Base-by-base conservation (phyloP, 164 flowering plant genomes). In the Platanus orientalis region DNA sequence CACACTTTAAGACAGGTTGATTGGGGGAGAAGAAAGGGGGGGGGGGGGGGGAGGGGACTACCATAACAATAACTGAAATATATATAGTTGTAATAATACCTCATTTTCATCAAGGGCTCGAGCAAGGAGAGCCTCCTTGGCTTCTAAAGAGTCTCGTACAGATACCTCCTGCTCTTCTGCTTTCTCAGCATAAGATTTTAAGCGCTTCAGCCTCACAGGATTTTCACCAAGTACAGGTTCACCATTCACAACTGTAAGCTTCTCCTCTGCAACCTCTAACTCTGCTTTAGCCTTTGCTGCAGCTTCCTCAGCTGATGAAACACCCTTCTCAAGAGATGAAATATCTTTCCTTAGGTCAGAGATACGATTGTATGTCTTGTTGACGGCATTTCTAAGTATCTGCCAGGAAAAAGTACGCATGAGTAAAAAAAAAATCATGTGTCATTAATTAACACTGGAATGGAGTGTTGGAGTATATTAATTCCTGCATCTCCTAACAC, bases 201-300 rank as follows among this genome's bases (percentile, higher is more conserved):
- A 76, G 23, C 94, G 94, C 70, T 85, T 92, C 74, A 92, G 59
- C 79, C 79, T 84, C 44, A 61, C 80, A n/a, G 97, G 96, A 36
- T 83, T 83, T 54, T 88, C 99, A 52, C 94, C 94, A 69, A 84
- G 79, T 65, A 88, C 89, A 51, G 97, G 97, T 67, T 95, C 92
- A 64, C 99, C 97, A 70, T 90, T 86, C 70, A 90, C 83, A 20
- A 95, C 79, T 48, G 85, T 65, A 60, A 95, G 96, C 78, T 90
- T 88, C 36, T 87, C 73, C 68, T 89, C 94, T 57, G 96, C 90
- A 62, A 69, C 81, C 30, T 87, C 92, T 12, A 88, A 67, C 58
- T 92, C 97, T 42, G 78, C 79, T 76, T 81, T 73, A 64, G 94
- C 90, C 72, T 79, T 83, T 7, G 73, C 67, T 48, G 86, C 74